Conservation (phyloP, 345 rosid genomes). For the Lepidium africanum region DNA sequence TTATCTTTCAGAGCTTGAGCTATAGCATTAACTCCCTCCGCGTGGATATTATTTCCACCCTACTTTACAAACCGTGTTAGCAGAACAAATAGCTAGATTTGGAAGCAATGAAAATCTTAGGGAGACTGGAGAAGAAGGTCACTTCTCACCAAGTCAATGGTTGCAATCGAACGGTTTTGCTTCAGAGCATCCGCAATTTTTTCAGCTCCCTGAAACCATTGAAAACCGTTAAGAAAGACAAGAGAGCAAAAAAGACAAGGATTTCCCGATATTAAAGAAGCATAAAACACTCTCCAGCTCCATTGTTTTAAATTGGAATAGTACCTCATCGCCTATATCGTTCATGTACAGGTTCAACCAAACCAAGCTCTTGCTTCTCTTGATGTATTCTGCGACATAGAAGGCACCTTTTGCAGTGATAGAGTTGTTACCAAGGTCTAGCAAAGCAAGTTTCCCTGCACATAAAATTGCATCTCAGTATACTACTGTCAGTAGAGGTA, state of each 20-base stretch:
- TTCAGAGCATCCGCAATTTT: constrained; percentile 80
- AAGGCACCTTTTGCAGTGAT: constrained; percentile 77
- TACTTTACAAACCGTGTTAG: constrained; percentile 15
- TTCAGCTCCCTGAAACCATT: constrained; percentile 66
- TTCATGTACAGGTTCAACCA: constrained; percentile 98
- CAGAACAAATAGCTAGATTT: neutral
- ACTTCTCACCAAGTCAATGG: constrained; percentile 75
- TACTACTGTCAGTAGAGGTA: neutral
- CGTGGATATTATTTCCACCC: constrained; percentile 94
- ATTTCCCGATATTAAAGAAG: neutral
- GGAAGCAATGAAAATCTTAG: neutral
- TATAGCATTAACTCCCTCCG: constrained; percentile 64
- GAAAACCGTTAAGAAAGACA: neutral
- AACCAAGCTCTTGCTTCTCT: constrained; percentile 80
- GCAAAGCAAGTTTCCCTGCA: constrained; percentile 59
- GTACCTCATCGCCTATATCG: constrained; percentile 96
- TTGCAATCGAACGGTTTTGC: constrained; percentile 62
- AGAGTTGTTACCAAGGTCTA: constrained; percentile 93
- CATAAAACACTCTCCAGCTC: neutral
- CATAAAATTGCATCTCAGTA: constrained; percentile 18
- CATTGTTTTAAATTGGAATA: neutral
- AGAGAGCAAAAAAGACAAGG: neutral
- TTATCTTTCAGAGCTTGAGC: constrained; percentile 79
- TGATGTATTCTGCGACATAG: constrained; percentile 74
- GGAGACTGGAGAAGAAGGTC: constrained; percentile 1